These are phyloP conservation scores for Lodderomyces oxycetoniae DNA, from an alignment of 1,139 yeast genomes.

Conservation along the genomic window DNA sequence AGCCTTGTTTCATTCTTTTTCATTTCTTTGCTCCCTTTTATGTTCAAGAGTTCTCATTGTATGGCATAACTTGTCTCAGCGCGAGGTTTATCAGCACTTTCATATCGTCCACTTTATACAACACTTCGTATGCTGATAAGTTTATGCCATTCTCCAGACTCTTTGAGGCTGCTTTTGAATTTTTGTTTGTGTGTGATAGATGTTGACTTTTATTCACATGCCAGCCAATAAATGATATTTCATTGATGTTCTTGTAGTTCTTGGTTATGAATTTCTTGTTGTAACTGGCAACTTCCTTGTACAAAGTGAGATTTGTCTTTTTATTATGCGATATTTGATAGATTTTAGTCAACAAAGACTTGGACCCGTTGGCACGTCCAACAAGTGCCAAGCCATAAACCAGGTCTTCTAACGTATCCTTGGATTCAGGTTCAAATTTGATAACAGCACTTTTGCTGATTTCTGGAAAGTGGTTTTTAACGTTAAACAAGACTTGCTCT, in stretches of 20 bases:
- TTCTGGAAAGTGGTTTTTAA: conserved; percentile 8
- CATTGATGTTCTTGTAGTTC: conserved; percentile 7
- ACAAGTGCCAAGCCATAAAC: conserved; percentile 18
- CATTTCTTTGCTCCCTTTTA: too few relatives aligned
- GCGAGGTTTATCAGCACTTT: conserved; percentile 10
- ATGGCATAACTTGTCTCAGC: conserved; percentile 9
- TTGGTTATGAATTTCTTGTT: conserved; percentile 18
- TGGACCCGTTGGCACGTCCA: conserved; percentile 9
- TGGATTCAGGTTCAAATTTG: conserved; percentile 16
- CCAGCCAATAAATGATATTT: conserved; percentile 19
- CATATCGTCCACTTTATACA: conserved; percentile 12
- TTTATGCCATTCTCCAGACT: conserved; percentile 3
- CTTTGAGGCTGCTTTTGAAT: background rate
- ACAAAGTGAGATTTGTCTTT: conserved; percentile 10
- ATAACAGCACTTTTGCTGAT: conserved; percentile 14
- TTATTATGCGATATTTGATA: conserved; percentile 15
- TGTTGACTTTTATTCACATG: conserved; percentile 2
- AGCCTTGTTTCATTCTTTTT: too few relatives aligned
- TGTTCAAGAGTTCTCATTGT: too few relatives aligned
- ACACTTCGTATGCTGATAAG: conserved; percentile 10
- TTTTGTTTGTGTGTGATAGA: background rate
- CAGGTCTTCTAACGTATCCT: conserved; percentile 4
- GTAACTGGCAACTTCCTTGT: conserved; percentile 18
- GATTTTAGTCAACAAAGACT: conserved; percentile 14
- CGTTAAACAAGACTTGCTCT: conserved; percentile 6